Conservation (phyloP, 2,329 filamentous ascomycete species). For the Magnaporthales sp. region DNA sequence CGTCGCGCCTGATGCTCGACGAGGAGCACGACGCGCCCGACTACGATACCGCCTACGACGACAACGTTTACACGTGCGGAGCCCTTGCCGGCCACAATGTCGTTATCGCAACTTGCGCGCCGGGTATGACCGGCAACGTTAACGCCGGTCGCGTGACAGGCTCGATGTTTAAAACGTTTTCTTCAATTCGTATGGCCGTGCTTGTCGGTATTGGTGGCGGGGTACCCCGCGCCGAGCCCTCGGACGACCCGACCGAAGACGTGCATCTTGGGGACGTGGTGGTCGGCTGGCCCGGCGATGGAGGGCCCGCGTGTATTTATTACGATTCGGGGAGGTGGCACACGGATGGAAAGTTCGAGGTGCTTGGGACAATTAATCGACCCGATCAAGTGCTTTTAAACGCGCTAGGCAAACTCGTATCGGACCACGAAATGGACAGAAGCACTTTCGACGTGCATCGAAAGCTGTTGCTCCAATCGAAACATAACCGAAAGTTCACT, state of each 20-base stretch:
- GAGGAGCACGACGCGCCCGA: constrained; percentile 8
- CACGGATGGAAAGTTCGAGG: background rate
- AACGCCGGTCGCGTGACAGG: constrained; percentile 7
- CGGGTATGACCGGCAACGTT: constrained; percentile 9
- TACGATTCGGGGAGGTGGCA: constrained; percentile 15
- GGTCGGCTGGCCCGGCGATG: constrained; percentile 12
- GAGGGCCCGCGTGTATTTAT: constrained; percentile 15
- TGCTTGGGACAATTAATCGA: background rate
- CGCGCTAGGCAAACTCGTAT: constrained; percentile 1
- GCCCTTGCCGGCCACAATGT: constrained; percentile 8
- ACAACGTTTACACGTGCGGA: constrained; percentile 10
- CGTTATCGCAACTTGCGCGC: constrained; percentile 10
- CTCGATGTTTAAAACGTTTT: constrained; percentile 11
- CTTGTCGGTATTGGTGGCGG: constrained; percentile 11
- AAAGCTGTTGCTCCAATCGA: background rate
- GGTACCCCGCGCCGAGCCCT: background rate
- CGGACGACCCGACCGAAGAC: constrained; percentile 5
- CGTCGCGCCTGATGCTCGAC: constrained; percentile 12
- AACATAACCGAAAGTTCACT: background rate
- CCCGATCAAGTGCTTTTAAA: constrained; percentile 3
- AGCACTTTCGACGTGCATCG: no score
- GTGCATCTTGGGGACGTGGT: constrained; percentile 9
- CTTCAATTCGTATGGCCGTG: constrained; percentile 10
- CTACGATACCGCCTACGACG: constrained; percentile 9
- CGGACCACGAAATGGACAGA: background rate